Base-by-base conservation (phyloP, 2,329 filamentous ascomycete genomes). In the Aspergillus melleus region DNA sequence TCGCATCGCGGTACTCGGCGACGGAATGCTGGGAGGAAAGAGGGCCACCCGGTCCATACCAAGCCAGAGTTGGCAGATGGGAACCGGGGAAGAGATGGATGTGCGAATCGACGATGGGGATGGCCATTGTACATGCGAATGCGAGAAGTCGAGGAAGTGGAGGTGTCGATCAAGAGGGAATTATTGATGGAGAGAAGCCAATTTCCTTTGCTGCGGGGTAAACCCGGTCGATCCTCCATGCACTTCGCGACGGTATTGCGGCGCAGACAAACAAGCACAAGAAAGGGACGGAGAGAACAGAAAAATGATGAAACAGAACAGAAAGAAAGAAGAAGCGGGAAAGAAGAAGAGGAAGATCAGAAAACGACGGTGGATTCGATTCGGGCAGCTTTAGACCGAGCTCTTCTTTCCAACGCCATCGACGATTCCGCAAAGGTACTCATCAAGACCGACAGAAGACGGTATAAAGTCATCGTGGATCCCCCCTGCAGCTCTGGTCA, bases 1-100 rank as follows among this genome's bases (percentile, higher is more conserved):
- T 70, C 50, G 80, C 79, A 46, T 80, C 78, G 12, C 79, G 75
- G 78, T 90, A 93, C 71, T 92, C 83, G 30, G 81, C 74, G 52
- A 90, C 70, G 1, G 88, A 88, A 74, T 88, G 86, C 65, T 88
- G 86, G 54, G 83, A 83, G 53, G 84, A 81, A 54, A 96, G 81
- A 4, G 86, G 81, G 70, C 83, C 76, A 51, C 81, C 78, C 5
- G 85, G 78, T 3, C 75, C 83, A 77, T 86, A 85, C 92, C 92
- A 96, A 59, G 85, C 79, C 63, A 96, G 85, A 44, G 85, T 84
- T 57, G 82, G 72, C 55, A 90, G 72, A 68, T 94, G 90, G 55
- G 84, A 83, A 50, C 80, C 76, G 49, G 91, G 90, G 81, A 87
- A 96, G 70, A 97, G 87, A 79, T 97, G 93, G 77, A 97, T 89